A percentile compares a stretch with the other conserved stretches of the same genome.
Conservation (phyloP, 169 alveolate genomes). For the Pseudocohnilembus persalinus region DNA sequence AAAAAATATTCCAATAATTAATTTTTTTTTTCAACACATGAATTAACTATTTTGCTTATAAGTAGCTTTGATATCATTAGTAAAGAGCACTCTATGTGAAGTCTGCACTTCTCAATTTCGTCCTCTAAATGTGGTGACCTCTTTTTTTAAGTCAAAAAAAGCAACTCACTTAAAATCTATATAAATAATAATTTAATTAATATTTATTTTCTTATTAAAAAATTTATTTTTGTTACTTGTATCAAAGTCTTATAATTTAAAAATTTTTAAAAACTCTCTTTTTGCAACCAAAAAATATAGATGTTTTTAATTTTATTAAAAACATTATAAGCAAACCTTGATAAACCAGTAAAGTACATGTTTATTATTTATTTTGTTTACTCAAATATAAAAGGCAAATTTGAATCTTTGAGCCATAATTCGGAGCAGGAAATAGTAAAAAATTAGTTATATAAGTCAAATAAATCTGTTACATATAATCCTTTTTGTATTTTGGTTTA, state of each 20-base stretch:
- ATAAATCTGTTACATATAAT: not conserved
- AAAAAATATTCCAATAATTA: not conserved
- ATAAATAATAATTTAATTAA: too few relatives aligned
- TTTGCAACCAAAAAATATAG: not conserved
- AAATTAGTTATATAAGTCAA: not conserved
- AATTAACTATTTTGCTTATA: not conserved
- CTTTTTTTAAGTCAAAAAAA: constrained; percentile 13
- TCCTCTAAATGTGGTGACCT: constrained; percentile 11
- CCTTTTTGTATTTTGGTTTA: not conserved
- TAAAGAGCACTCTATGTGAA: constrained; percentile 7
- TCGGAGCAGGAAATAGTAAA: not conserved
- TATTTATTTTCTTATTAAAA: not conserved
- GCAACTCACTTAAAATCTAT: not conserved
- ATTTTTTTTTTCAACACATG: not conserved
- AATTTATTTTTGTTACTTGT: not conserved
- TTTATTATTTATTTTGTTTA: not conserved
- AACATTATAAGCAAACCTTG: constrained; percentile 13
- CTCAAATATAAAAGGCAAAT: not conserved
- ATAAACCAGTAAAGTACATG: not conserved
- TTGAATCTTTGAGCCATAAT: constrained; percentile 4
- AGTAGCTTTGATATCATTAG: constrained; percentile 9
- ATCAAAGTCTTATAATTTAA: constrained; percentile 7
- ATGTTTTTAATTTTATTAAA: constrained; percentile 10
- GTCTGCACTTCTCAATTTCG: constrained; percentile 24
- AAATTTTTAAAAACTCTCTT: too few relatives aligned